phyloP scores from a whole-genome alignment of 148 eudicot species.

The Fagopyrum tataricum region DNA sequence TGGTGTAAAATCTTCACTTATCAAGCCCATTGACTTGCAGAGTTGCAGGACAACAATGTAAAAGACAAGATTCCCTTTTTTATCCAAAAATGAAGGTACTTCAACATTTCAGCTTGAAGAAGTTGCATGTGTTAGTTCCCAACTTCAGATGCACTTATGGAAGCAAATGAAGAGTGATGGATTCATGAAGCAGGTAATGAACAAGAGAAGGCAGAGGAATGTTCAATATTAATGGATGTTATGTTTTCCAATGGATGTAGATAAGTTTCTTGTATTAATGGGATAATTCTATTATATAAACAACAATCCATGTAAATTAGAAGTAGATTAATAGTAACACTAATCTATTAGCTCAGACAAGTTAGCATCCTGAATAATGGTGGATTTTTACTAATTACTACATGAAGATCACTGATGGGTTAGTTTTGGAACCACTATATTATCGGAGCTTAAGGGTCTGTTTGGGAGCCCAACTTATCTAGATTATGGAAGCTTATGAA shows the following conservation, averaged over 20 bases:
- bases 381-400: too few species aligned
- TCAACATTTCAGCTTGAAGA: not conserved
- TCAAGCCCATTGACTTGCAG: not conserved
- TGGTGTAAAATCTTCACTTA: not conserved
- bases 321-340: not conserved
- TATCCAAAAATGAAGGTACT: not conserved
- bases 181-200: not conserved
- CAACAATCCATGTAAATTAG: not conserved
- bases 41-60: not conserved
- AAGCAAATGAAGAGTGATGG: not conserved
- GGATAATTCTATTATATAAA: not conserved
- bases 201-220: not conserved
- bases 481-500: too few species aligned
- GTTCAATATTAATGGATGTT: not conserved
- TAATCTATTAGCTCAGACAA: too few species aligned
- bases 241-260: not conserved
- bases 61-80: not conserved
- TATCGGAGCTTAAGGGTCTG: too few species aligned
- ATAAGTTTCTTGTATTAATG: not conserved
- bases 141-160: not conserved
- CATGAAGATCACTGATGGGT: too few species aligned
- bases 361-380: too few species aligned
- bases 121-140: not conserved
- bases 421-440: too few species aligned
- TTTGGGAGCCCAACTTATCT: too few species aligned